Percentiles rank a stretch among this genome's conserved stretches.
phyloP scores from a whole-genome alignment of 306 rosid species.

The Heteromeles arbutifolia region DNA sequence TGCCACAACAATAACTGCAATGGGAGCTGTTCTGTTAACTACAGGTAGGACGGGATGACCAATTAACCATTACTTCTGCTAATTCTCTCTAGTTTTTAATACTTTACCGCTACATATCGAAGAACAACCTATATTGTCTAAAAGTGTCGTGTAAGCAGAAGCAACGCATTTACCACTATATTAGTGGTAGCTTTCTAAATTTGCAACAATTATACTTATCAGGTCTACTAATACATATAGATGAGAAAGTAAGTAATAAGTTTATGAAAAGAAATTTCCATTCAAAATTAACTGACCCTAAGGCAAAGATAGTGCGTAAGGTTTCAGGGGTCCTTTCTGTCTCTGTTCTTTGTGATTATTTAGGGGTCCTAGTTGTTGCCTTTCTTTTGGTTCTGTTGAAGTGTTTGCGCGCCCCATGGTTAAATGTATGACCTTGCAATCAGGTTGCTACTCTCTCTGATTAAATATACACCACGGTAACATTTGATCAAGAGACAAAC shows the following conservation, averaged over 20 bases:
- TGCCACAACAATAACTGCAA: conserved; percentile 46
- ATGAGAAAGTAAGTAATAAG: not conserved
- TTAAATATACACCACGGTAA: too few relatives aligned
- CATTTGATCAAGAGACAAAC: too few relatives aligned
- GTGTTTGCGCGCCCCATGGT: not conserved
- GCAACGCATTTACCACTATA: not conserved
- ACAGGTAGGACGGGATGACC: conserved; percentile 46
- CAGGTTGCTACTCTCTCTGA: too few relatives aligned
- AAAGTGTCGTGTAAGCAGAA: not conserved
- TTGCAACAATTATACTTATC: not conserved
- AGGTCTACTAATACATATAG: not conserved
- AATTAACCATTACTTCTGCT: not conserved
- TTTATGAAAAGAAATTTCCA: not conserved
- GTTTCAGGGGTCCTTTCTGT: too few relatives aligned
- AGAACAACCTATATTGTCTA: not conserved
- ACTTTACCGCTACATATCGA: not conserved
- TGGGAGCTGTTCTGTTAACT: conserved; percentile 52
- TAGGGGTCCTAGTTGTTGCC: not conserved
- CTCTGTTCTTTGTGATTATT: not conserved
- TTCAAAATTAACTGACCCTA: not conserved
- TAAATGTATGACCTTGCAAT: too few relatives aligned
- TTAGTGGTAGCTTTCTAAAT: not conserved
- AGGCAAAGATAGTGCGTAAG: not conserved
- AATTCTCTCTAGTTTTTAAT: not conserved
- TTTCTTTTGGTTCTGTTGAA: not conserved